A percentile compares a stretch with the other conserved stretches of the same genome.
phyloP scores from a whole-genome alignment of 139 green algal genomes.

The Coelastrella sp. region DNA sequence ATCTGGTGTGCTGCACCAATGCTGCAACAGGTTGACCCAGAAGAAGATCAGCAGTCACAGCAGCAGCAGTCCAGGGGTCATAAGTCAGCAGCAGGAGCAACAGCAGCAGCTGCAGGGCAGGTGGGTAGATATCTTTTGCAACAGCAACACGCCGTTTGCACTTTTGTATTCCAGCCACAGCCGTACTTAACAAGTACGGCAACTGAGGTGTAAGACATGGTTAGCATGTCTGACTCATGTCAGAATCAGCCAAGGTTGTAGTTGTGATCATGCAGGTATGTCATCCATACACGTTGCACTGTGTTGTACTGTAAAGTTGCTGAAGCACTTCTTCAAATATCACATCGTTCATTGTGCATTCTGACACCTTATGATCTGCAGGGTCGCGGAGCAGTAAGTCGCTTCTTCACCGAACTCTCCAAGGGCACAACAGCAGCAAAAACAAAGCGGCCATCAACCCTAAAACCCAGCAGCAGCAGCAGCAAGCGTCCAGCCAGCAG shows the following conservation, averaged over 20 bases:
- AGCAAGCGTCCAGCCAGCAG: neutral
- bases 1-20: no score
- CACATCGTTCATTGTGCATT: neutral
- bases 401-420: conserved; percentile 27
- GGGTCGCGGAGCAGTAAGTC: conserved; percentile 48
- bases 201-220: no score
- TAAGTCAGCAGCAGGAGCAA: neutral
- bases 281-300: no score
- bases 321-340: no score
- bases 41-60: neutral
- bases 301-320: no score
- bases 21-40: neutral
- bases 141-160: no score
- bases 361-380: neutral
- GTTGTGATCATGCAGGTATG: no score
- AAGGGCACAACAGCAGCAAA: conserved; percentile 1
- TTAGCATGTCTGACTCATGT: no score
- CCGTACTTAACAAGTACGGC: no score
- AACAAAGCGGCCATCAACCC: neutral
- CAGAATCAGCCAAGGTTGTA: no score
- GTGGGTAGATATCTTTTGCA: neutral
- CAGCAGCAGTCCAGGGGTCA: no score
- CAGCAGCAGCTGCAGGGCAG: neutral
- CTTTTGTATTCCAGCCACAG: no score
- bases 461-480: neutral